Percentiles rank a stretch among this genome's conserved stretches.
Conservation (phyloP, 306 rosid species). For the Rubus parviflorus region DNA sequence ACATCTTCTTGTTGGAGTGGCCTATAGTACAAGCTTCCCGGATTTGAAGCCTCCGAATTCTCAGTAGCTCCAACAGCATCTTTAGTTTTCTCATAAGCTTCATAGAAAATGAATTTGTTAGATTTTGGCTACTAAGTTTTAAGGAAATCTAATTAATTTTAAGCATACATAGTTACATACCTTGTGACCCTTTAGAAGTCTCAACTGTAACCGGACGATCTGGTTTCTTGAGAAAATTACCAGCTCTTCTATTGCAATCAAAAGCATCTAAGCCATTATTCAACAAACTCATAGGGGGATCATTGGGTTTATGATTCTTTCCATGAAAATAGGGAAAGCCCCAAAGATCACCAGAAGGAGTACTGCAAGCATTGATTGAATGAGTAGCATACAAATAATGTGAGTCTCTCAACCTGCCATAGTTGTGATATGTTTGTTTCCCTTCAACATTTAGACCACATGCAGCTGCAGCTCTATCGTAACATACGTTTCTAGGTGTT, state of each 20-base stretch:
- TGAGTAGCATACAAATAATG: background rate
- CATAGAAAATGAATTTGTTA: background rate
- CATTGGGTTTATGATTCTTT: background rate
- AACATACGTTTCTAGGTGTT: background rate
- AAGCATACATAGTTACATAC: background rate
- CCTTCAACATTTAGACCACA: background rate
- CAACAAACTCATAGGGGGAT: background rate
- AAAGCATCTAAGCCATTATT: background rate
- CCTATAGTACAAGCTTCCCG: conserved; percentile 18
- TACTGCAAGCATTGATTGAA: background rate
- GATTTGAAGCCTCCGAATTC: background rate
- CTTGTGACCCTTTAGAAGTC: conserved; percentile 9
- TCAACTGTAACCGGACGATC: background rate
- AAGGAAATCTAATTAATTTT: background rate
- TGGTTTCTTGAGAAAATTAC: background rate
- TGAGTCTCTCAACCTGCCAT: background rate
- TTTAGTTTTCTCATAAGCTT: background rate
- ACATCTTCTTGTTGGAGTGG: conserved; percentile 17
- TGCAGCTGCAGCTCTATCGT: background rate
- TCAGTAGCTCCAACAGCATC: background rate
- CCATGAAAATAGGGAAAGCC: background rate
- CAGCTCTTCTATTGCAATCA: background rate
- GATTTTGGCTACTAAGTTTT: conserved; percentile 1
- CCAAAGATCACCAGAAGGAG: background rate
- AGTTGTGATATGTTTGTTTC: background rate